Conservation (phyloP, 345 rosid species). For the Eucalyptus tenuipes region DNA sequence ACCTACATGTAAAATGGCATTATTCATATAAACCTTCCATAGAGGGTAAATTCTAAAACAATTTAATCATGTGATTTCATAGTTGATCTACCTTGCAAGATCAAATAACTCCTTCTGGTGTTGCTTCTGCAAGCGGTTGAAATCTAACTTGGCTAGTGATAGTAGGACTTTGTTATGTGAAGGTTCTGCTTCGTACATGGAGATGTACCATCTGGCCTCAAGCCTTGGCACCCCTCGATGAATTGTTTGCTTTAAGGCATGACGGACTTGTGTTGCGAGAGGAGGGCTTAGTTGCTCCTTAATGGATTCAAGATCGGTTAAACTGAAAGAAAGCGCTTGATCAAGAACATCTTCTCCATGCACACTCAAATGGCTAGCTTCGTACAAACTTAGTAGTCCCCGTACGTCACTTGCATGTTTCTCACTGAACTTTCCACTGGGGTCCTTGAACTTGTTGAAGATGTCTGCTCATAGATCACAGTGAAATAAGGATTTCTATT, state of each 20-base stretch:
- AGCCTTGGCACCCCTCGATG: slow-evolving; percentile 1
- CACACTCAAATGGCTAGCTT: background rate
- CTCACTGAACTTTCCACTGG: background rate
- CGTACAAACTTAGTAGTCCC: background rate
- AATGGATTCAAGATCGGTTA: background rate
- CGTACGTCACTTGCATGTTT: slow-evolving; percentile 1
- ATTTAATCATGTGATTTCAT: no score
- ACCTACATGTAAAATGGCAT: background rate
- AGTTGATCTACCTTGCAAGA: background rate
- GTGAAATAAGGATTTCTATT: background rate
- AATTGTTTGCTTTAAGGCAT: background rate
- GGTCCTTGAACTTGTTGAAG: slow-evolving; percentile 14
- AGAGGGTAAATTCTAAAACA: background rate
- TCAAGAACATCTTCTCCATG: slow-evolving; percentile 3
- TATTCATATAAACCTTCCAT: background rate
- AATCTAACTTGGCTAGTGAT: slow-evolving; percentile 19
- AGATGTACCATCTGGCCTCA: slow-evolving; percentile 3
- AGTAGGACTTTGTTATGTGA: background rate
- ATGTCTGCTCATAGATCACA: background rate
- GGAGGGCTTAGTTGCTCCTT: background rate
- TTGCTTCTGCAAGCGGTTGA: slow-evolving; percentile 2
- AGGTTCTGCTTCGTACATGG: background rate
- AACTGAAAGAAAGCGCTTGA: background rate
- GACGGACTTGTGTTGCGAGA: background rate
- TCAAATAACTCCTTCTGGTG: slow-evolving; percentile 5